A percentile compares a stretch with the other conserved stretches of the same genome.
Evolutionary conservation across 176 grass and related monocot genomes (phyloP).

Genomic region (Saccharum spontaneum): DNA sequence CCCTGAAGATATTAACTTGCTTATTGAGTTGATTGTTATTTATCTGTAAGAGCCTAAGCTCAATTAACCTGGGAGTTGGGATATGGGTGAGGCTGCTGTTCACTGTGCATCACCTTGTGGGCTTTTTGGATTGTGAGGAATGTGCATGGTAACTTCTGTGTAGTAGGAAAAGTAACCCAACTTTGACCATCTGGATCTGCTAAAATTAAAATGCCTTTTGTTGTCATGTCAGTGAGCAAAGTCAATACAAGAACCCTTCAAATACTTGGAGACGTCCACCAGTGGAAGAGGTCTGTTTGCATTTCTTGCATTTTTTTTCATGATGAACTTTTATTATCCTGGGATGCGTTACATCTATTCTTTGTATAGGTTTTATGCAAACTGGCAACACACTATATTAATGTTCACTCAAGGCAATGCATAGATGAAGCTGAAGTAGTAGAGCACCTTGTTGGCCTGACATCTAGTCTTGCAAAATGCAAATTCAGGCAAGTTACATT

Average conservation of each 20-base stretch:
- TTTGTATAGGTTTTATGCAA: constrained; percentile 63
- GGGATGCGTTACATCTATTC: constrained; percentile 9
- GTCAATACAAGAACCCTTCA: constrained; percentile 69
- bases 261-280: constrained; percentile 65
- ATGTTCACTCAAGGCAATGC: constrained; percentile 86
- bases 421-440: constrained; percentile 89
- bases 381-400: constrained; percentile 68
- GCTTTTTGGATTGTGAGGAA: neutral
- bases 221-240: constrained; percentile 63
- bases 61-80: neutral
- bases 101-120: neutral
- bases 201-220: constrained; percentile 9
- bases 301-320: neutral
- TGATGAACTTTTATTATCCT: neutral
- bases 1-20: neutral
- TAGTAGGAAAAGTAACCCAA: neutral
- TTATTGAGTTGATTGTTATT: neutral
- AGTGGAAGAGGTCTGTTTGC: constrained; percentile 66
- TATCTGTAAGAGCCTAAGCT: neutral
- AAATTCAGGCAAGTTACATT: constrained; percentile 58
- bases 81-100: neutral
- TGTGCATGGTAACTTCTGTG: neutral
- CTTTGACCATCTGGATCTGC: neutral
- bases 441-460: constrained; percentile 89
- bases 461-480: constrained; percentile 76